Percentiles rank a stretch among this genome's conserved stretches.
Conservation (phyloP, 805 yeast genomes). For the Dipodascus albidus region DNA sequence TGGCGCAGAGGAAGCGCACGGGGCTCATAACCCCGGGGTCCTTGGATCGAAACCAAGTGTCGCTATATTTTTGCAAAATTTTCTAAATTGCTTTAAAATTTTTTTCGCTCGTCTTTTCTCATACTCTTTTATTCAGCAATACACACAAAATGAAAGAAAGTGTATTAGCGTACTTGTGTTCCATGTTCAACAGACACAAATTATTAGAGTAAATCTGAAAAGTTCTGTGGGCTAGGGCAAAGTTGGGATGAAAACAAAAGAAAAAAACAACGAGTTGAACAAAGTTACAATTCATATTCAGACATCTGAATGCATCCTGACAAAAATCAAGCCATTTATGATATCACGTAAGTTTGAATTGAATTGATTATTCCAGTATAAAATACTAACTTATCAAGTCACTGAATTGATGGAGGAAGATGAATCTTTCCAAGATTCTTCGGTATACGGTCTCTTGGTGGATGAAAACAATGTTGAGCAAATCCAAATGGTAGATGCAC, state of each 20-base stretch:
- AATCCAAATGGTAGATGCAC: slow-evolving; percentile 15
- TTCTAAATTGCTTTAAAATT: neutral
- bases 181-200: no score
- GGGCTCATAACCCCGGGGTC: slow-evolving; percentile 96
- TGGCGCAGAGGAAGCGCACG: slow-evolving; percentile 75
- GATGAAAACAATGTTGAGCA: slow-evolving; percentile 3
- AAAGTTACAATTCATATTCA: neutral
- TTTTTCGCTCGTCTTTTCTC: neutral
- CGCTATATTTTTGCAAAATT: slow-evolving; percentile 57
- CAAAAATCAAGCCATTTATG: neutral
- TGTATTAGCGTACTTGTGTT: no score
- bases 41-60: slow-evolving; percentile 85
- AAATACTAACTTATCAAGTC: neutral
- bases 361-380: no score
- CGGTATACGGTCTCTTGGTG: neutral
- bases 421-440: neutral
- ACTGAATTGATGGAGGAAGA: neutral
- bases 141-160: no score
- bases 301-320: neutral
- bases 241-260: neutral
- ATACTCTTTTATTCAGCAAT: neutral
- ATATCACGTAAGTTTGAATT: neutral
- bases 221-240: neutral
- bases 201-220: neutral
- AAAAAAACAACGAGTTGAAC: neutral